phyloP scores from a whole-genome alignment of 495 filamentous ascomycete genomes.

The Aspergillus sclerotioniger region DNA sequence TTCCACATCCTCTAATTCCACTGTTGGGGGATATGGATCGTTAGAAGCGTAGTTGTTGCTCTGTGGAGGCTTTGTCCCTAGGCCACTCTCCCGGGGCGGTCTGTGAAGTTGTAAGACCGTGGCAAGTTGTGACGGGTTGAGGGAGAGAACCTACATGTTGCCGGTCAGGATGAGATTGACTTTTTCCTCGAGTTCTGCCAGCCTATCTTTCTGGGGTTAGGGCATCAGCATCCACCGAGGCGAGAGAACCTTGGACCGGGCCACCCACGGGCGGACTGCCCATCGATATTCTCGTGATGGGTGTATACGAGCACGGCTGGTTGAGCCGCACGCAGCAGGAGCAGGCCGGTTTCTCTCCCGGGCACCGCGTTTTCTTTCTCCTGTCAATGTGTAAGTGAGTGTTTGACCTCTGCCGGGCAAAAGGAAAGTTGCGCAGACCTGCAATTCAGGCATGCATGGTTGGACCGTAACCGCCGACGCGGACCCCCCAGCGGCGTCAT shows the following conservation, averaged over 20 bases:
- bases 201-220: slow-evolving; percentile 36
- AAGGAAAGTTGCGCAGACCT: slow-evolving; percentile 24
- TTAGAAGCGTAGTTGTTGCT: slow-evolving; percentile 9
- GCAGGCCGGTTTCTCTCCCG: slow-evolving; percentile 45
- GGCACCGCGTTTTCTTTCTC: slow-evolving; percentile 48
- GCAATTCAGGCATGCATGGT: slow-evolving; percentile 48
- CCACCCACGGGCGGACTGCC: too few relatives aligned
- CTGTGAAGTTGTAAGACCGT: too few relatives aligned
- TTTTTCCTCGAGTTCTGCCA: slow-evolving; percentile 48
- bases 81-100: too few relatives aligned
- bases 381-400: slow-evolving; percentile 20
- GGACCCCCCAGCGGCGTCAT: slow-evolving; percentile 36
- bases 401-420: background rate
- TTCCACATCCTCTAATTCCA: slow-evolving; percentile 33
- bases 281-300: slow-evolving; percentile 16
- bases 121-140: background rate
- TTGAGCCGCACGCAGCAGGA: slow-evolving; percentile 45
- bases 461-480: slow-evolving; percentile 44
- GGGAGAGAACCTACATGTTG: slow-evolving; percentile 20
- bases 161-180: slow-evolving; percentile 45
- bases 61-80: too few relatives aligned
- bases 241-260: too few relatives aligned
- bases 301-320: slow-evolving; percentile 42
- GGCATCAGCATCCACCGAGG: too few relatives aligned
- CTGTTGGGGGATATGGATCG: slow-evolving; percentile 26